A percentile compares a stretch with the other conserved stretches of the same genome.
Evolutionary conservation across 495 filamentous ascomycete species (phyloP).

Genomic region (Penicillium cataractarum): DNA sequence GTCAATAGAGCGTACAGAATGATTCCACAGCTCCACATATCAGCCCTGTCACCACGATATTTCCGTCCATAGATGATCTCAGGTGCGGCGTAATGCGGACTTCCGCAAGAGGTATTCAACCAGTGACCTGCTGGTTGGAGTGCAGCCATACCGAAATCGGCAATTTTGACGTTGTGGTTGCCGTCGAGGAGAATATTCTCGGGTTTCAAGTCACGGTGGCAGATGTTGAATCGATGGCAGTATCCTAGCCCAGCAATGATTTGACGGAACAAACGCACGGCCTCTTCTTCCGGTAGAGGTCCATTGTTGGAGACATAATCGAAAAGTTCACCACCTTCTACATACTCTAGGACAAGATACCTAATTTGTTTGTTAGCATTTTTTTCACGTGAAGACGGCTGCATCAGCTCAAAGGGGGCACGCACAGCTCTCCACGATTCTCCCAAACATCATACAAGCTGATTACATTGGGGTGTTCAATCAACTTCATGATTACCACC

Average conservation of each 20-base stretch:
- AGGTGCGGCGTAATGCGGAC: conserved; percentile 93
- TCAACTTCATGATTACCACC: conserved; percentile 93
- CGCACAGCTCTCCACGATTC: conserved; percentile 88
- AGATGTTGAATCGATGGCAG: conserved; percentile 91
- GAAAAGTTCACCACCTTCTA: conserved; percentile 90
- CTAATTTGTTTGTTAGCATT: conserved; percentile 46
- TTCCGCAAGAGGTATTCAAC: conserved; percentile 88
- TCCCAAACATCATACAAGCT: conserved; percentile 95
- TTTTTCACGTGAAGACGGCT: neutral
- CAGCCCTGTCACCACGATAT: conserved; percentile 83
- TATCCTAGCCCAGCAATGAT: conserved; percentile 90
- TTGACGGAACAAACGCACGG: conserved; percentile 85
- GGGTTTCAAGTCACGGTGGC: conserved; percentile 94
- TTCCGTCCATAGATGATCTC: conserved; percentile 73
- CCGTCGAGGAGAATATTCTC: conserved; percentile 91
- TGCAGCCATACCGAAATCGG: conserved; percentile 97
- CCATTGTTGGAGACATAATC: conserved; percentile 71
- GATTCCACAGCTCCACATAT: conserved; percentile 95
- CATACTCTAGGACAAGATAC: conserved; percentile 95
- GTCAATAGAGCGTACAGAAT: conserved; percentile 84
- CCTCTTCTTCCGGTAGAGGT: conserved; percentile 73
- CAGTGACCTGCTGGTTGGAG: conserved; percentile 77
- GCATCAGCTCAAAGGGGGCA: neutral
- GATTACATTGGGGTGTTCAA: conserved; percentile 91
- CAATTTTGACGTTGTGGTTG: conserved; percentile 78